A percentile compares a stretch with the other conserved stretches of the same genome.
These are phyloP conservation scores for Trichoderma asperelloides DNA, from an alignment of 495 filamentous ascomycete genomes.

Conservation along the genomic window DNA sequence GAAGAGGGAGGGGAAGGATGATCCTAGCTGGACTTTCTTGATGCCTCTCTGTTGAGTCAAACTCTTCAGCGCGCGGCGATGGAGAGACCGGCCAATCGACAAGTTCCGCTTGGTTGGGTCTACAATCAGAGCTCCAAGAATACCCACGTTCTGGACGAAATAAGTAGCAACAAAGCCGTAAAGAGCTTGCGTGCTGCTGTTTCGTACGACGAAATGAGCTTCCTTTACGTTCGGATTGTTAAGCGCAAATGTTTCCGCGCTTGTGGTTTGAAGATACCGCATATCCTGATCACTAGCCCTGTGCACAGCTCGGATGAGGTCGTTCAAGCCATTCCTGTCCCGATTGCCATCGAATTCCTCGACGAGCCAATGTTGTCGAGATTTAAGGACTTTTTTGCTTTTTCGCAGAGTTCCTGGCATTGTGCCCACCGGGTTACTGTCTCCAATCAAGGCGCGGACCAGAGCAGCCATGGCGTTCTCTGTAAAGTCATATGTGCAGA, in stretches of 20 bases:
- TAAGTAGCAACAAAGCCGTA: constrained; percentile 89
- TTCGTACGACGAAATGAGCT: constrained; percentile 81
- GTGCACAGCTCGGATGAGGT: constrained; percentile 56
- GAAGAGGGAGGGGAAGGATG: constrained; percentile 68
- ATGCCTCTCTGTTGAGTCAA: constrained; percentile 57
- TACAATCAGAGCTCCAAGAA: constrained; percentile 76
- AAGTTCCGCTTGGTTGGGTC: constrained; percentile 75
- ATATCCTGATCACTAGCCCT: constrained; percentile 46
- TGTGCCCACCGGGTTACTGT: constrained; percentile 59
- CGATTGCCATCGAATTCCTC: constrained; percentile 73
- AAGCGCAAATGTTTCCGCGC: constrained; percentile 66
- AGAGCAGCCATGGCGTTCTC: constrained; percentile 78
- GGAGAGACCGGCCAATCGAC: constrained; percentile 77
- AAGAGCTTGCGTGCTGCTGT: constrained; percentile 76
- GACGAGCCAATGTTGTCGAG: constrained; percentile 81
- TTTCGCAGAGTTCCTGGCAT: constrained; percentile 76
- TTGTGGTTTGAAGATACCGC: constrained; percentile 54
- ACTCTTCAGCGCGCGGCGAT: constrained; percentile 64
- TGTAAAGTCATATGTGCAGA: constrained; percentile 91
- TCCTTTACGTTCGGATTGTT: constrained; percentile 60
- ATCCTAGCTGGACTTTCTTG: constrained; percentile 69
- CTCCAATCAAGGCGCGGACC: constrained; percentile 72
- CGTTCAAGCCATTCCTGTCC: constrained; percentile 60
- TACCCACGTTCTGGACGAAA: constrained; percentile 62
- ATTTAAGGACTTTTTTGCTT: constrained; percentile 71